Base-by-base conservation (phyloP, 495 filamentous ascomycete species). In the Aspergillus indologenus region DNA sequence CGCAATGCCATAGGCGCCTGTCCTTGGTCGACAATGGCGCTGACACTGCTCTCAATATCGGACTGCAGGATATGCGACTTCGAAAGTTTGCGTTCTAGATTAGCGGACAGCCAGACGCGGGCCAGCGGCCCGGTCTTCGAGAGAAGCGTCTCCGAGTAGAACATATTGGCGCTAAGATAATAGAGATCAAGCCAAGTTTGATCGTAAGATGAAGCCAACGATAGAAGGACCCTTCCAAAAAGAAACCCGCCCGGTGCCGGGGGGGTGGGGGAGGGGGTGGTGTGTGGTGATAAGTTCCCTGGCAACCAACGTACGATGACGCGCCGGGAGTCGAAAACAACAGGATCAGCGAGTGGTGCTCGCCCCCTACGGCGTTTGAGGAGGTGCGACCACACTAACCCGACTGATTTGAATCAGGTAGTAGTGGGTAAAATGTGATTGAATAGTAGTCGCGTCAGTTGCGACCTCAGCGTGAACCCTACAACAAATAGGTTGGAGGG, bases 61-160 rank as follows among this genome's bases (percentile, higher is more conserved):
- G 91, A 90, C 68, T 95, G 89, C 59, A 98, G 71, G 58, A 98
- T 91, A 65, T 97, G 90, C 55, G 88, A 90, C 73, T 98, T 98
- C 58, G 92, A 91, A 45, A 98, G 85, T 74, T 96, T 98, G 81
- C 91, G 91, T 83, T 98, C 93, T 64, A 96, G 76, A 75, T 98
- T 98, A 76, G 92, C 91, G 24, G 93, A 96, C 60, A 98, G 85
- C 94, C 94, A 98, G 75, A 96, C 94, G 67, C 92, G 90, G 70
- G 94, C 95, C 81, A 98, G 72, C 65, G 94, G 92, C 81, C 95
- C 94, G 52, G 91, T 96, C 85, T 95, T 94, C 55, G 91, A 92
- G 60, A 98, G 85, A 57, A 98, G 84, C 48, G 91, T 91, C 79
- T 96, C 93, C 21, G 94, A 96, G 76, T 96, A 98, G 79, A 98